phyloP scores from a whole-genome alignment of 2,329 filamentous ascomycete genomes.

The Nemania diffusa region DNA sequence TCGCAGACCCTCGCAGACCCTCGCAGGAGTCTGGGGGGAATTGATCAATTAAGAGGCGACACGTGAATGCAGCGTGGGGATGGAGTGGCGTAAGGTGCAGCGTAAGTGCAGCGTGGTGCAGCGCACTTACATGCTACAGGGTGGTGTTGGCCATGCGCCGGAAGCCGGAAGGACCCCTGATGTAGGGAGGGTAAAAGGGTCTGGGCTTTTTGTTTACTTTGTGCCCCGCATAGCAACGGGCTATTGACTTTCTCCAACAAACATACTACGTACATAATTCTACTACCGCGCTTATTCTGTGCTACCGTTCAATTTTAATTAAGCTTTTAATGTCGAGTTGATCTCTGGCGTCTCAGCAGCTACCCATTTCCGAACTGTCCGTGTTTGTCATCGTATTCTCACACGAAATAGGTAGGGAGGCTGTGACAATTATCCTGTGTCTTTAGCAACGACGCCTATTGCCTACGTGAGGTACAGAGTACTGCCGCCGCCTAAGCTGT shows the following conservation, averaged over 20 bases:
- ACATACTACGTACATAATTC: conserved; percentile 24
- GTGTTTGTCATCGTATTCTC: neutral
- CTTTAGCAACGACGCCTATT: neutral
- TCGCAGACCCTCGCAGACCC: neutral
- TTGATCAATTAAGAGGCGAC: conserved; percentile 38
- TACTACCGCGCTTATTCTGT: neutral
- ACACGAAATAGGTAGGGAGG: neutral
- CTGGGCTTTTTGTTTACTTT: conserved; percentile 47
- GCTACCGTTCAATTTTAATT: neutral
- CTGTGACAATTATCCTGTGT: neutral
- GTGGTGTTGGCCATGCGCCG: conserved; percentile 16
- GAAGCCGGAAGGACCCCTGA: neutral
- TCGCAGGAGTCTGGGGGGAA: neutral
- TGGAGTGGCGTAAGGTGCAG: neutral
- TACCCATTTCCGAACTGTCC: neutral
- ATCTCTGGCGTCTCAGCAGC: neutral
- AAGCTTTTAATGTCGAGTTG: neutral
- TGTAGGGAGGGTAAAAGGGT: neutral
- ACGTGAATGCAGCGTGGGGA: conserved; percentile 32
- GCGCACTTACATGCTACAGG: conserved; percentile 6
- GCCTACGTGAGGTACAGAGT: no score
- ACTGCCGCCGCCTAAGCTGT: neutral
- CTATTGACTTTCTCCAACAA: conserved; percentile 16
- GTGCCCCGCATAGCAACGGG: conserved; percentile 45
- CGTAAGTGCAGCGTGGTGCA: neutral